A percentile compares a stretch with the other conserved stretches of the same genome.
Conservation (phyloP, 345 rosid genomes). For the Toxicodendron radicans region DNA sequence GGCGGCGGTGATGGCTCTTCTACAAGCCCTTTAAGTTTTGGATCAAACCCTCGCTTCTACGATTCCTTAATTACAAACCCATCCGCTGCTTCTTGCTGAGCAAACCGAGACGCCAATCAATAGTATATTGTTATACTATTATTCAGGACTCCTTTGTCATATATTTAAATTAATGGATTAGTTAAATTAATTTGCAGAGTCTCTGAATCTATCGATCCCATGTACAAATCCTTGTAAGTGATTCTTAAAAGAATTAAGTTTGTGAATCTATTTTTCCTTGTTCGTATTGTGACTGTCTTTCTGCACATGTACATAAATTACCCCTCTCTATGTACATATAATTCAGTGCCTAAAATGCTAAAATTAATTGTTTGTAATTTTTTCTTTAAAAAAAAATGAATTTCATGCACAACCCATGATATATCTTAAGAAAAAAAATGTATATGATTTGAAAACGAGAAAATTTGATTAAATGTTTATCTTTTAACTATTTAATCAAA, state of each 20-base stretch:
- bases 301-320: too few relatives aligned
- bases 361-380: too few relatives aligned
- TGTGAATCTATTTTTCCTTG: not conserved
- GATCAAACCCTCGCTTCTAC: conserved; percentile 22
- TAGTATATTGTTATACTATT: not conserved
- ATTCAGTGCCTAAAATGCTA: too few relatives aligned
- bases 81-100: conserved; percentile 29
- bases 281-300: too few relatives aligned
- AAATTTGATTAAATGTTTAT: too few relatives aligned
- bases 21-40: conserved; percentile 9
- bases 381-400: too few relatives aligned
- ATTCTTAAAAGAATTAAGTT: not conserved
- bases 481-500: too few relatives aligned
- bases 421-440: too few relatives aligned
- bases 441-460: too few relatives aligned
- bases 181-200: not conserved
- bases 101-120: not conserved
- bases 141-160: not conserved
- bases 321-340: too few relatives aligned
- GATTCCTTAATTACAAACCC: conserved; percentile 23
- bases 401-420: too few relatives aligned
- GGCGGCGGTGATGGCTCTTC: conserved; percentile 14
- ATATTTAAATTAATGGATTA: not conserved
- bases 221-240: conserved; percentile 9
- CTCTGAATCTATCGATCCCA: not conserved